Percentiles rank a stretch among this genome's conserved stretches.
Evolutionary conservation across 257 asterid genomes (phyloP).

Genomic region (Linaria vulgaris): DNA sequence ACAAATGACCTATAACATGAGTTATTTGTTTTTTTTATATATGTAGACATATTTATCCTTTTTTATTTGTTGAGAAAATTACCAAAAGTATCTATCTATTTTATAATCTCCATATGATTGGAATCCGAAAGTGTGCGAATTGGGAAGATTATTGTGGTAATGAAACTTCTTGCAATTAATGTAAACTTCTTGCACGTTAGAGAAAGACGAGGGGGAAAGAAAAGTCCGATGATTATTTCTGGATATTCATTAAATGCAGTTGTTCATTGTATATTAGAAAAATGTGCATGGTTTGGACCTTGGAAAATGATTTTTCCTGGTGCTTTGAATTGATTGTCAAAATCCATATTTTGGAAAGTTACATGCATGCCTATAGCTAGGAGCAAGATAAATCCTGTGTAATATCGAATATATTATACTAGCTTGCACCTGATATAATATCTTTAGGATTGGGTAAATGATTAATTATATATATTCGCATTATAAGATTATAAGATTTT

Average conservation of each 20-base stretch:
- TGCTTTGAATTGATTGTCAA: slow-evolving; percentile 26
- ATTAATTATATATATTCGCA: too few relatives aligned
- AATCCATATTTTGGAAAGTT: slow-evolving; percentile 21
- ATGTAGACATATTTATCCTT: too few relatives aligned
- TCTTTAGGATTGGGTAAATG: too few relatives aligned
- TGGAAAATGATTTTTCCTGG: slow-evolving; percentile 13
- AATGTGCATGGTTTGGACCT: slow-evolving; percentile 23
- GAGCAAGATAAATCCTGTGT: too few relatives aligned
- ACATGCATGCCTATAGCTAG: slow-evolving; percentile 13
- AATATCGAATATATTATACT: not conserved
- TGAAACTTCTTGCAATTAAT: slow-evolving; percentile 30
- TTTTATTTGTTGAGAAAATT: too few relatives aligned
- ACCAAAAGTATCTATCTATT: not conserved
- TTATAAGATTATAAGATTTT: too few relatives aligned
- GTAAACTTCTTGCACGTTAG: slow-evolving; percentile 8
- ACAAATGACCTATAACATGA: too few relatives aligned
- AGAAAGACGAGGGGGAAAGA: slow-evolving; percentile 4
- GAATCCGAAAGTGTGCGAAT: slow-evolving; percentile 1
- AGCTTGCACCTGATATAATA: slow-evolving; percentile 10
- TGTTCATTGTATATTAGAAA: slow-evolving; percentile 1
- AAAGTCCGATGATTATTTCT: slow-evolving; percentile 17
- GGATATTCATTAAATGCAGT: slow-evolving; percentile 23
- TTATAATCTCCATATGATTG: not conserved
- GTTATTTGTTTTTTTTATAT: too few relatives aligned
- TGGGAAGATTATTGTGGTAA: slow-evolving; percentile 16